These are phyloP conservation scores for Aegilops sharonensis DNA, from an alignment of 176 grass and related monocot species.

Conservation along the genomic window DNA sequence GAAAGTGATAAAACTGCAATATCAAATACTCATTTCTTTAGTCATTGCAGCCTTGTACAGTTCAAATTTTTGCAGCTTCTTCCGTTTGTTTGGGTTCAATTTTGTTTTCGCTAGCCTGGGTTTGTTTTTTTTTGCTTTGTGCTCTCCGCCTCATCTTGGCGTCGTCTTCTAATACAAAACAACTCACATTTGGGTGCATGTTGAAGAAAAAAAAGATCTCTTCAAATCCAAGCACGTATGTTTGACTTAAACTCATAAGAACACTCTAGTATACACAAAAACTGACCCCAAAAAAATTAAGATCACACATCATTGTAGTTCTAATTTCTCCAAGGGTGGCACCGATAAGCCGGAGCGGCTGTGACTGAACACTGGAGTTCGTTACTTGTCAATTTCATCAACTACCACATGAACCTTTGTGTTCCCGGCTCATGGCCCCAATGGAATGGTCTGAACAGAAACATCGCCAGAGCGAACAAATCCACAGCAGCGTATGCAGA, in stretches of 20 bases:
- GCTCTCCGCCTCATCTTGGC: no score
- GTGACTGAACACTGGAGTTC: not conserved
- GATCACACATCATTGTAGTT: not conserved
- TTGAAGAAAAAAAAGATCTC: no score
- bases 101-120: not conserved
- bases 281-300: not conserved
- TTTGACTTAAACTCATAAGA: not conserved
- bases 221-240: not conserved
- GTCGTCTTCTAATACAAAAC: no score
- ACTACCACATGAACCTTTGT: conserved; percentile 96
- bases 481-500: conserved; percentile 52
- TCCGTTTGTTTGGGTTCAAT: not conserved
- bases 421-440: conserved; percentile 74
- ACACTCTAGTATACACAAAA: not conserved
- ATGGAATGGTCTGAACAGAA: conserved; percentile 76
- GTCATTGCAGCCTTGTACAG: not conserved
- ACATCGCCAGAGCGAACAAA: conserved; percentile 62
- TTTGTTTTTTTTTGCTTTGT: not conserved
- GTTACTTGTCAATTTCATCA: not conserved
- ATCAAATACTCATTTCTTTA: not conserved
- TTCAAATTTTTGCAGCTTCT: not conserved
- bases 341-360: not conserved
- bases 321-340: not conserved
- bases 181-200: no score
- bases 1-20: not conserved